phyloP scores from a whole-genome alignment of 2,329 filamentous ascomycete species.

The Trichoderma sp. region DNA sequence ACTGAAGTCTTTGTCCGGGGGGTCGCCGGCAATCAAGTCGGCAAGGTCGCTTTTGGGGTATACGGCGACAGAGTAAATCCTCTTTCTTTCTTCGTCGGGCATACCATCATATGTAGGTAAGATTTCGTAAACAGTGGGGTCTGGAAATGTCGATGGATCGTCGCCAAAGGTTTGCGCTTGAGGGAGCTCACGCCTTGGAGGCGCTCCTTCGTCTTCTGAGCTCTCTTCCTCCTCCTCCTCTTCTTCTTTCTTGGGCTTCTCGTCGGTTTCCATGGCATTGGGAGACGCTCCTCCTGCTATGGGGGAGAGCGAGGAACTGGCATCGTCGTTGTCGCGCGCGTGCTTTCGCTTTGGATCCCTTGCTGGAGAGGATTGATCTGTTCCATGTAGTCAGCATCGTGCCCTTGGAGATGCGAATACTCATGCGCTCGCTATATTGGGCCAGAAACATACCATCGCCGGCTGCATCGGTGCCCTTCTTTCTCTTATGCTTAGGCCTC shows the following conservation, averaged over 20 bases:
- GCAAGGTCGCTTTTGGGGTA: slow-evolving; percentile 82
- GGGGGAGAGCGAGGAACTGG: slow-evolving; percentile 64
- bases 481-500: slow-evolving; percentile 74
- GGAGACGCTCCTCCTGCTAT: slow-evolving; percentile 50
- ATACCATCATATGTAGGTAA: slow-evolving; percentile 73
- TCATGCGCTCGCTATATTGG: background rate
- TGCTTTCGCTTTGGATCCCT: slow-evolving; percentile 58
- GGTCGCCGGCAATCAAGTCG: slow-evolving; percentile 83
- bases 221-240: slow-evolving; percentile 57
- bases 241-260: slow-evolving; percentile 51
- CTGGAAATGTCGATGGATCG: slow-evolving; percentile 86
- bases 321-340: slow-evolving; percentile 57
- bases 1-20: slow-evolving; percentile 94
- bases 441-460: slow-evolving; percentile 45
- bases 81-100: slow-evolving; percentile 81
- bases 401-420: background rate
- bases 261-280: slow-evolving; percentile 63
- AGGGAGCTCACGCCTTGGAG: slow-evolving; percentile 66
- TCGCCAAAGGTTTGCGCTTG: slow-evolving; percentile 89
- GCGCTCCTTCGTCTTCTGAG: slow-evolving; percentile 63
- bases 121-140: slow-evolving; percentile 95
- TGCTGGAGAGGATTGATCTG: slow-evolving; percentile 59
- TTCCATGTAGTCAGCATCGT: slow-evolving; percentile 7
- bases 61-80: slow-evolving; percentile 82
- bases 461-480: slow-evolving; percentile 69